These are phyloP conservation scores for Rhizoclosmatium globosum DNA, from an alignment of 192 early-diverging fungal species.

Conservation along the genomic window DNA sequence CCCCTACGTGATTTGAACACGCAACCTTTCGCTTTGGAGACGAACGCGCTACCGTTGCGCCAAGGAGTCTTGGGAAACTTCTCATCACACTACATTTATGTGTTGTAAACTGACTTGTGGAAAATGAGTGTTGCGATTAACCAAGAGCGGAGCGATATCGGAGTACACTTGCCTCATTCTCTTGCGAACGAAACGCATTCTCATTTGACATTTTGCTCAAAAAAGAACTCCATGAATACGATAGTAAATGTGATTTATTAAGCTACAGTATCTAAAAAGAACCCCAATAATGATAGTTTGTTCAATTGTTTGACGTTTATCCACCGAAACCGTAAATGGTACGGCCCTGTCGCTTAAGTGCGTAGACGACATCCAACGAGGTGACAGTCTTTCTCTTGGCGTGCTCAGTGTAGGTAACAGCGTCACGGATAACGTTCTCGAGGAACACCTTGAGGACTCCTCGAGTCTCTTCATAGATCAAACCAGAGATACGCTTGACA, in stretches of 20 bases:
- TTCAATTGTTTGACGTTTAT: neutral
- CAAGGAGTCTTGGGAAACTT: conserved; percentile 39
- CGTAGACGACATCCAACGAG: conserved; percentile 99
- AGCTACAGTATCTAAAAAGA: too few relatives aligned
- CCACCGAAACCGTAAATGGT: conserved; percentile 75
- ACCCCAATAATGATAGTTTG: too few relatives aligned
- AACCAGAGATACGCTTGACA: conserved; percentile 99
- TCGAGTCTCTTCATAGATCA: conserved; percentile 99
- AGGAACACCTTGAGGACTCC: conserved; percentile 97
- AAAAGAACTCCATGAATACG: too few relatives aligned
- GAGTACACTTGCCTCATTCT: too few relatives aligned
- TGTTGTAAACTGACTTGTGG: too few relatives aligned
- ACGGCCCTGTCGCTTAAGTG: conserved; percentile 93
- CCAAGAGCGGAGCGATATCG: too few relatives aligned
- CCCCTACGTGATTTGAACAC: conserved; percentile 44
- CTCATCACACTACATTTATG: too few relatives aligned
- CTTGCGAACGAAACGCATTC: too few relatives aligned
- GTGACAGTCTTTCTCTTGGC: conserved; percentile 99
- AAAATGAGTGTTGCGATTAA: too few relatives aligned
- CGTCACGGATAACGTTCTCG: conserved; percentile 98
- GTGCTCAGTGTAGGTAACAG: conserved; percentile 99
- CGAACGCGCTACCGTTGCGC: conserved; percentile 44
- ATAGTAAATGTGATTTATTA: too few relatives aligned
- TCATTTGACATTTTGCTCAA: too few relatives aligned
- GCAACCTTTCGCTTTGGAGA: conserved; percentile 44